Evolutionary conservation across 2,329 filamentous ascomycete genomes (phyloP).

Genomic region (Penicillium sp.): DNA sequence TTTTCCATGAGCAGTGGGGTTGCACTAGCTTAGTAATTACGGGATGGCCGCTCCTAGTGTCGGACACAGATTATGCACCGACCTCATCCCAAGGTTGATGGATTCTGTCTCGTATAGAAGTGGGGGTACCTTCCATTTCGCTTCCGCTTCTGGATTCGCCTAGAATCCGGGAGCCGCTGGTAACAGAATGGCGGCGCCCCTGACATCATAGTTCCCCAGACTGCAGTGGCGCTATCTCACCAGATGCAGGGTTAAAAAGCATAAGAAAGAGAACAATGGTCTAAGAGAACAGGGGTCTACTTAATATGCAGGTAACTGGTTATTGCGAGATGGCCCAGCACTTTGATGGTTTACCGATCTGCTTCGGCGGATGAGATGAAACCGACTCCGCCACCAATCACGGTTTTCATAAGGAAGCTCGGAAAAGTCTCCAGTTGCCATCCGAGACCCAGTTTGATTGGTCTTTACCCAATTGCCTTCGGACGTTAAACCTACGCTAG

Average conservation of each 20-base stretch:
- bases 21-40: neutral
- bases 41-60: neutral
- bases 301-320: neutral
- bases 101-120: neutral
- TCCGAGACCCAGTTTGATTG: neutral
- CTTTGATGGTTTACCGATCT: neutral
- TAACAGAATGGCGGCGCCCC: neutral
- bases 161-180: neutral
- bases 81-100: neutral
- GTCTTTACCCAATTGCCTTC: neutral
- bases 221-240: neutral
- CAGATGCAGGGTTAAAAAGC: neutral
- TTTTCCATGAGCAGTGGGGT: neutral
- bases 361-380: neutral
- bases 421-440: neutral
- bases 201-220: conserved; percentile 4
- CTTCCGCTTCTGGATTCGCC: neutral
- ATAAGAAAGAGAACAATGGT: neutral
- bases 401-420: neutral
- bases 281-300: too few species aligned
- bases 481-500: neutral
- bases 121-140: too few species aligned
- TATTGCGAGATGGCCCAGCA: neutral
- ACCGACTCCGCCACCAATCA: neutral
- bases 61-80: neutral